Base-by-base conservation (phyloP, 495 filamentous ascomycete genomes). In the Penicillium salamii region DNA sequence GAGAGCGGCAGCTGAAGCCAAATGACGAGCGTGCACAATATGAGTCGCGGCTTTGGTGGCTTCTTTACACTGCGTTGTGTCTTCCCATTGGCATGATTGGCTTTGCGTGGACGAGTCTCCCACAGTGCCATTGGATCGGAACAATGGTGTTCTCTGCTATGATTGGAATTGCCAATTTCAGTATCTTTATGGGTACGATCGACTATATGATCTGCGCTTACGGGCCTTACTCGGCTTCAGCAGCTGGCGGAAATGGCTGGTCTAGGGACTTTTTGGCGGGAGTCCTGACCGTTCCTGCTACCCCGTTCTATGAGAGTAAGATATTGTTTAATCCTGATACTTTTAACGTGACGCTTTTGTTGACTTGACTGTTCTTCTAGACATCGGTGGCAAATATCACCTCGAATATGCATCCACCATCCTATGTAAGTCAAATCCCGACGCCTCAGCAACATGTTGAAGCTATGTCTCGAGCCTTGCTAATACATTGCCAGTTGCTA, bases 151-250 rank as follows among this genome's bases (percentile, higher is more conserved):
- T 78, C 29, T 71, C 73, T 0, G 58, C 59, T 14, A 63, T 82
- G 17, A 79, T 85, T 48, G 81, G 78, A 15, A 80, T 83, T 32
- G 80, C 80, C 13, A 83, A 84, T 54, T 85, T 83, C 56, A 65
- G 71, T 50, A 83, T 85, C 51, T 85, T 84, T 65, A 86, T 86
- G 83, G 83, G 82, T 15, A 86, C 86, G 0, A 86, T 88, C 54
- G 85, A 89, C 59, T 89, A 89, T 66, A 88, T 87, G 83, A 78
- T 88, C 21, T 79, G 76, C 44, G 78, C 82, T 3, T 88, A 89
- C 59, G 86, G 85, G 0, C 82, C 80, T 4, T 88, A 87, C 62
- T 79, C 84, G 5, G 83, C 86, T 3, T 88, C 85, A 0, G 86
- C 86, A 0, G 88, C 86, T 4, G 86, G 85, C 17, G 81, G 81